Evolutionary conservation across 441 rosid genomes (phyloP), one percentile per base, ranked within the genome.

Genomic region (Eruca vesicaria): DNA sequence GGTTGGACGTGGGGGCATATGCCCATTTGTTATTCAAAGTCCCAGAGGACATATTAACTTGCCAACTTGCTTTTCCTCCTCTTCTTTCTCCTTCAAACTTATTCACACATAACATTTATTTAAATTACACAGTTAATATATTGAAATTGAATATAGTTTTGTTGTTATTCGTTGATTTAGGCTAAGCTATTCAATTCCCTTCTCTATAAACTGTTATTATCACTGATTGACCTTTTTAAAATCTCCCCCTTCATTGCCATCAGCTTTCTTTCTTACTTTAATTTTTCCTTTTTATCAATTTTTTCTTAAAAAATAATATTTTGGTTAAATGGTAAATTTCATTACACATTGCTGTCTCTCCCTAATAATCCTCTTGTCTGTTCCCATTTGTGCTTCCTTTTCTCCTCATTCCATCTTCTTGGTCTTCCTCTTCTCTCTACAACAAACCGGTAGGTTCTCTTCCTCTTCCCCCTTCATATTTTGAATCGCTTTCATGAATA

Each of bases 281-380:
- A 4, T 26, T 5, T 45, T 31, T 18, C 12, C 12, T 55, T 41
- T 32, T 33, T 19, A 28, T 10, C 29, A 23, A 23, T 1, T 69
- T 48, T 23, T 16, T 35, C 14, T 50, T 3, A 21, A 20, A 56
- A 19, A 23, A 56, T 55, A 28, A 5, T 41, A 11, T 60, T 65
- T 33, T 64, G 89, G 86, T 84, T 71, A 79, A 81, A 80, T 85
- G 77, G 87, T 85, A 86, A 90, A 84, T 87, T 79, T 15, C 55
- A 63, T 81, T 79, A 66, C 63, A 36, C 71, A 80, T 78, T 80
- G 75, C 79, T 80, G 78, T 77, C 79, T 69, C 75, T 14, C 58
- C 80, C 62, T 76, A 43, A 70, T 70, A 70, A 76, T 76, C 66
- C 71, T 64, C 62, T 57, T 8, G 66, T 76, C 66, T 76, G 74